Conservation (phyloP, 1,284 basidiomycete genomes). For the Vanrija humicola region DNA sequence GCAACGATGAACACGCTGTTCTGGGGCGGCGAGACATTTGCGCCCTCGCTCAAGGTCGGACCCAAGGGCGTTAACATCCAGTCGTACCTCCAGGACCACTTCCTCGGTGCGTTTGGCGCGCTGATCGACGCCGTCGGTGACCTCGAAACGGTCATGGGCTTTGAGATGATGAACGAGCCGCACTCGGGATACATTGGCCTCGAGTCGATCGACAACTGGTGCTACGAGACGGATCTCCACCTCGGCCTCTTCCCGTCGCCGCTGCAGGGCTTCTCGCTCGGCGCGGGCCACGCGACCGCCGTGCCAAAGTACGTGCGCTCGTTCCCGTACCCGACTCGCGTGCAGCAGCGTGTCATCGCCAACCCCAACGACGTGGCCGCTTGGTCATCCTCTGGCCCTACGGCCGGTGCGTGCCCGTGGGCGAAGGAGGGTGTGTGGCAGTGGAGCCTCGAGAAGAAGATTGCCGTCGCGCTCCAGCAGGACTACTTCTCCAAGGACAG, state of each 20-base stretch:
- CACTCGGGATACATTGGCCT: slow-evolving; percentile 87
- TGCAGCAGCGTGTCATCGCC: slow-evolving; percentile 47
- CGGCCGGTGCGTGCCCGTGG: slow-evolving; percentile 73
- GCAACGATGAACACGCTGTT: slow-evolving; percentile 87
- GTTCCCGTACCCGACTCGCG: slow-evolving; percentile 75
- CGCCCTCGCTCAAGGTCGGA: slow-evolving; percentile 64
- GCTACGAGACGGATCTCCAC: slow-evolving; percentile 93
- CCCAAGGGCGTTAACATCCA: slow-evolving; percentile 64
- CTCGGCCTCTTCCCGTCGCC: slow-evolving; percentile 76
- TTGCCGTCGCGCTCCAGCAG: slow-evolving; percentile 73
- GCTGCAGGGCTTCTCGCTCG: slow-evolving; percentile 78
- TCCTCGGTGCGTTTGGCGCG: slow-evolving; percentile 70
- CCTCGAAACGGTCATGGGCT: slow-evolving; percentile 77
- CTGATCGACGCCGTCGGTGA: slow-evolving; percentile 67
- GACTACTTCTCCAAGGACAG: slow-evolving; percentile 76
- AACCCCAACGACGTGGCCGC: slow-evolving; percentile 57
- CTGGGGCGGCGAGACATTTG: slow-evolving; percentile 82
- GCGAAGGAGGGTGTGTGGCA: slow-evolving; percentile 90
- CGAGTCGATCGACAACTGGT: slow-evolving; percentile 75
- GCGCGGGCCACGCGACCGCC: slow-evolving; percentile 67
- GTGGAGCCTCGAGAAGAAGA: slow-evolving; percentile 68
- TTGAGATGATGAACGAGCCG: slow-evolving; percentile 96
- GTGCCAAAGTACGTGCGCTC: slow-evolving; percentile 73
- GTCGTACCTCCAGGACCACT: slow-evolving; percentile 75
- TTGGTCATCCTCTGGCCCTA: slow-evolving; percentile 69